phyloP scores from a whole-genome alignment of 2,329 filamentous ascomycete genomes.

The Stagonosporopsis chrysanthemi region DNA sequence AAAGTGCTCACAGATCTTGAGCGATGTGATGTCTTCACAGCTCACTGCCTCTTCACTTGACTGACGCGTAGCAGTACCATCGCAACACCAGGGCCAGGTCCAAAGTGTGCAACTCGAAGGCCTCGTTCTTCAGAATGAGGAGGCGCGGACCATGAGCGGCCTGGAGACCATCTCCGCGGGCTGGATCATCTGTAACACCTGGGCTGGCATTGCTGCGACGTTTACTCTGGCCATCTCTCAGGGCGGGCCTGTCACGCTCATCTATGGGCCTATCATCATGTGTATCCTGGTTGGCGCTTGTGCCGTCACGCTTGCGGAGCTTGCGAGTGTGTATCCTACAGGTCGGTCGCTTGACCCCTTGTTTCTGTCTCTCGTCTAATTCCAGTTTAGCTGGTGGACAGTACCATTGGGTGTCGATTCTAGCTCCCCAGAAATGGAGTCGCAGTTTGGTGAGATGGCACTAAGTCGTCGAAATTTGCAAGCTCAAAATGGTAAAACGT shows the following conservation, averaged over 20 bases:
- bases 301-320: constrained; percentile 29
- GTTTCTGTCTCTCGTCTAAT: neutral
- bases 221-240: constrained; percentile 23
- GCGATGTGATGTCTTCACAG: neutral
- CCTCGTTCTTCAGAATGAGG: constrained; percentile 13
- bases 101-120: constrained; percentile 17
- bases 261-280: constrained; percentile 27
- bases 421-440: constrained; percentile 53
- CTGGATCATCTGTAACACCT: constrained; percentile 29
- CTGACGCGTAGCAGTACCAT: constrained; percentile 3
- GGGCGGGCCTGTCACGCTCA: constrained; percentile 21
- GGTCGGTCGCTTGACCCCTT: neutral
- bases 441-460: constrained; percentile 17
- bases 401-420: constrained; percentile 31
- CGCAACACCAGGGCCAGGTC: constrained; percentile 16
- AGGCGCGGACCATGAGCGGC: constrained; percentile 20
- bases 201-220: constrained; percentile 26
- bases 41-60: no score
- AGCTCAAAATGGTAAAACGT: neutral
- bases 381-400: constrained; percentile 27
- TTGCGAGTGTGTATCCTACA: constrained; percentile 46
- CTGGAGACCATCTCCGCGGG: constrained; percentile 27
- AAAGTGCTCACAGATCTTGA: neutral
- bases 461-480: no score
- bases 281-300: constrained; percentile 22